Conservation (phyloP, 805 yeast genomes). For the Barnettozyma siamensis region DNA sequence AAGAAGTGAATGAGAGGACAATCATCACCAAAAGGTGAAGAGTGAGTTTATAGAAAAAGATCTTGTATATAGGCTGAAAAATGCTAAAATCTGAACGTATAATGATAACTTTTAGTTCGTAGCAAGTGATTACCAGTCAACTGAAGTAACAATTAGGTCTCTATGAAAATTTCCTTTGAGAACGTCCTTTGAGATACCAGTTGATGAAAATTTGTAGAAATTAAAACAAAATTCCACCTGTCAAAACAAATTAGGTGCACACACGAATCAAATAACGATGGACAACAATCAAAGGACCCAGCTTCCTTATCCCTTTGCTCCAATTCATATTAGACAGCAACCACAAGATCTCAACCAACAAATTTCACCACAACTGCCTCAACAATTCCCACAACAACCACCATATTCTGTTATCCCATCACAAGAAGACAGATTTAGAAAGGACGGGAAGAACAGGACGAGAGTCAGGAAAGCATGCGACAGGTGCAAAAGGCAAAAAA, state of each 20-base stretch:
- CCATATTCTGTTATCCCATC: not conserved
- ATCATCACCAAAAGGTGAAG: not conserved
- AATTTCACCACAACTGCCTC: constrained; percentile 5
- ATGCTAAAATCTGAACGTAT: too few species aligned
- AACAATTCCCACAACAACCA: constrained; percentile 11
- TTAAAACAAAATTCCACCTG: too few species aligned
- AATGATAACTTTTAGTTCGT: too few species aligned
- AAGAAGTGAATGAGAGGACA: not conserved
- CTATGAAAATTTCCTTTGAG: too few species aligned
- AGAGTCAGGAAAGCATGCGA: constrained; percentile 52
- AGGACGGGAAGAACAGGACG: constrained; percentile 6
- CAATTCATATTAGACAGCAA: not conserved
- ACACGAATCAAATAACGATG: too few species aligned
- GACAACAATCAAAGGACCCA: too few species aligned
- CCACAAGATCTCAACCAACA: not conserved
- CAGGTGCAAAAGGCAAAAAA: constrained; percentile 48
- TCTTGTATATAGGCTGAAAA: not conserved
- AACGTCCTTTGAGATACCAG: too few species aligned
- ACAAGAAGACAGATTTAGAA: not conserved
- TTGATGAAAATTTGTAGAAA: too few species aligned
- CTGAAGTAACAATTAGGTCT: too few species aligned
- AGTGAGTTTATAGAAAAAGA: constrained; percentile 6
- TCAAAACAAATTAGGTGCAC: too few species aligned
- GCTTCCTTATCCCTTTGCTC: constrained; percentile 15
- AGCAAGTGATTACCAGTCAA: too few species aligned